These are phyloP conservation scores for Raphanus raphanistrum DNA, from an alignment of 345 rosid species.

Conservation along the genomic window DNA sequence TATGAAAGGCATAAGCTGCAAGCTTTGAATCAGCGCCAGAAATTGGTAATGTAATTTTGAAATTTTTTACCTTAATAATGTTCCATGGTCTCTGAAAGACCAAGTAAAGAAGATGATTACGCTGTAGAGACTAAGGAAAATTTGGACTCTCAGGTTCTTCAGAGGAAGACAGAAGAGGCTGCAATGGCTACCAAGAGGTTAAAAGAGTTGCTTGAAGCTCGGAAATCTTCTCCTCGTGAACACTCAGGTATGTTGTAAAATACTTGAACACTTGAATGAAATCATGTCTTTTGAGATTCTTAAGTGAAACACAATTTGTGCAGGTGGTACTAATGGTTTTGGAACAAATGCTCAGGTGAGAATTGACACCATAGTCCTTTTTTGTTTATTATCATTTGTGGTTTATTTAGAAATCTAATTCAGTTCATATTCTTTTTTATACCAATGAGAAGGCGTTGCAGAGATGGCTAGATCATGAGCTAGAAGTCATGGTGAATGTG, in stretches of 20 bases:
- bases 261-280: no score
- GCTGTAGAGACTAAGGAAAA: conserved; percentile 17
- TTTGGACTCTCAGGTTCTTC: conserved; percentile 78
- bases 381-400: conserved; percentile 16
- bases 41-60: conserved; percentile 53
- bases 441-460: conserved; percentile 88
- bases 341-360: conserved; percentile 84
- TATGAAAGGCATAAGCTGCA: conserved; percentile 98
- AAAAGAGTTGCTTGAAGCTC: conserved; percentile 96
- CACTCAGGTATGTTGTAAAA: conserved; percentile 26
- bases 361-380: neutral
- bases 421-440: conserved; percentile 39
- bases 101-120: neutral
- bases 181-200: conserved; percentile 97
- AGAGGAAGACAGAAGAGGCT: conserved; percentile 98
- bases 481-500: conserved; percentile 98
- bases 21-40: conserved; percentile 95
- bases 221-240: conserved; percentile 84
- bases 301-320: neutral
- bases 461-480: conserved; percentile 94
- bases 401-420: conserved; percentile 13
- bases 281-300: no score
- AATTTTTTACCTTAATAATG: neutral
- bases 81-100: conserved; percentile 7
- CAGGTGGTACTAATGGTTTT: conserved; percentile 72